Base-by-base conservation (phyloP, 2,329 filamentous ascomycete species). In the Pseudogymnoascus sp. region DNA sequence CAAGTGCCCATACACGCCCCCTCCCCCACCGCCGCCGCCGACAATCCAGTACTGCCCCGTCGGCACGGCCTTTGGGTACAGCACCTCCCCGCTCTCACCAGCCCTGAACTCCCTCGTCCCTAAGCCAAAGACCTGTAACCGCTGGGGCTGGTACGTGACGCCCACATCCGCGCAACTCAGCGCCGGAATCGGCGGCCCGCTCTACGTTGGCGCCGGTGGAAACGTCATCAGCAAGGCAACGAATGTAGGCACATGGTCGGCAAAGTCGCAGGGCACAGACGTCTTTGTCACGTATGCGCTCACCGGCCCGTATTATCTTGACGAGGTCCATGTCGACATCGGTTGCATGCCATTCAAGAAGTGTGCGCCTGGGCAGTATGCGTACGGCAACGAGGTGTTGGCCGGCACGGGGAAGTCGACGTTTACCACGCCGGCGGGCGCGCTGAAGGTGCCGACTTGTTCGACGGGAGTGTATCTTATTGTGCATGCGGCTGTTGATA, bases 181-280 rank as follows among this genome's bases (percentile, higher is more conserved):
- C 7, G 31, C 42, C 17, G 46, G 61, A 15, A 62, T 62, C 23
- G 6, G n/a, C 61, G 61, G 61, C n/a, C 40, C 44, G 17, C 29
- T 62, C 17, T 59, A 62, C 13, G 61, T 62, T 37, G 61, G 61
- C 29, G 61, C 61, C 4, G 61, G 61, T 15, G 42, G 44, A n/a
- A 62, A 62, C 26, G 61, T 37, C 61, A 62, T 62, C 10, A 62
- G 26, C 31, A 62, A 62, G 37, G 61, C 42, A 11, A 31, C 37
- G 42, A 26, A 62, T 33, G 61, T 59, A 26, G 61, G 61, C 13
- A 62, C 29, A 0, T 62, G 40, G 42, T 19, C 44, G 42, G 61
- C 61, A 13, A 31, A 62, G 19, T 23, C 33, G 26, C 29, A 33
- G 5, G 61, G 61, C 33, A 7, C 46, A 17, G 26, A 11, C n/a